Base-by-base conservation (phyloP, 805 yeast species). In the Cyberlindnera amylophila region DNA sequence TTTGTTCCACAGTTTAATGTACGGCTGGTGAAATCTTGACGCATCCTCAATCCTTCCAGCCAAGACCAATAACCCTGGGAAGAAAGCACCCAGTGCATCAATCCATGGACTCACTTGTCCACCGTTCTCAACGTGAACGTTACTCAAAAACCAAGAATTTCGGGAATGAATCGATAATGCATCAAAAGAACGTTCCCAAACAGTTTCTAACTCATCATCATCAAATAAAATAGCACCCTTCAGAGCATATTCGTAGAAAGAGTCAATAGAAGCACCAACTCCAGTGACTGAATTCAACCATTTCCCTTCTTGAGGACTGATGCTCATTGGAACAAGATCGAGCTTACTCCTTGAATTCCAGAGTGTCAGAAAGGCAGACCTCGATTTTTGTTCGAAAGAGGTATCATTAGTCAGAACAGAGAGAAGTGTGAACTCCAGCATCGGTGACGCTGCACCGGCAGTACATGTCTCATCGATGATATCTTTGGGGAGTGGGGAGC, bases 181-280 rank as follows among this genome's bases (percentile, higher is more conserved):
- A 29, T 63, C 65, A 53, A 82, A 83, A 0, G 87, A 71, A 2
- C 64, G 62, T 15, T 69, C 57, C 86, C 90, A 89, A 45, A 88
- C 71, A 3, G 65, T 56, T 30, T 59, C 55, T 30, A 78, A 63
- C 11, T 69, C 65, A 12, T 67, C 66, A 51, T 83, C 85, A 55
- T 85, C 78, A 46, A 89, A 87, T 12, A 90, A 57, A 10, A 90
- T 73, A 2, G 89, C 68, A 16, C 81, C 79, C 58, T 90, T 90
- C 32, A 87, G 70, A 0, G 96, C 85, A 62, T 89, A 86, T 57
- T 90, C 98, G 58, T 82, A 90, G 55, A 86, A 86, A 0, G 96
- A 87, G 62, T 90, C 98, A 13, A 87, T 76, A 2, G 95, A 84
- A 0, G 97, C 97, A 2, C 98, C 97, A 9, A 86, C 72, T 0